Evolutionary conservation across 2,329 filamentous ascomycete genomes (phyloP).

Genomic region (Pseudocercospora cruenta): DNA sequence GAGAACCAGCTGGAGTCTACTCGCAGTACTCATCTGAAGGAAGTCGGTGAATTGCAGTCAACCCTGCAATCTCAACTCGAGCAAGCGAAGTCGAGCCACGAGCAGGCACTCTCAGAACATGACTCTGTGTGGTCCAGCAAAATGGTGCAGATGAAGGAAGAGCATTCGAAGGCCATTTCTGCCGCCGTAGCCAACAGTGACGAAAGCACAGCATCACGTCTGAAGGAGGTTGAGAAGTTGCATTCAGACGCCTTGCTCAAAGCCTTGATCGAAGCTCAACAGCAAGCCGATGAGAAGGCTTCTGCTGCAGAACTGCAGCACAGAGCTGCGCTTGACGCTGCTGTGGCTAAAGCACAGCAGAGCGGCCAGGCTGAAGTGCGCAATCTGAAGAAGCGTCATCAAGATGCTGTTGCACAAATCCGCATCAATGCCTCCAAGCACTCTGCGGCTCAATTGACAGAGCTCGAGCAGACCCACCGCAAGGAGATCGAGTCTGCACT

Average conservation of each 20-base stretch:
- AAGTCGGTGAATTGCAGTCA: slow-evolving; percentile 16
- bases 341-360: slow-evolving; percentile 26
- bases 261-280: slow-evolving; percentile 21
- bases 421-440: slow-evolving; percentile 27
- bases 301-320: slow-evolving; percentile 25
- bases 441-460: slow-evolving; percentile 23
- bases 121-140: slow-evolving; percentile 29
- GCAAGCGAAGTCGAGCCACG: slow-evolving; percentile 22
- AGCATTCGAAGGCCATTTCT: slow-evolving; percentile 26
- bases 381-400: slow-evolving; percentile 32
- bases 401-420: slow-evolving; percentile 30
- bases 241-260: slow-evolving; percentile 20
- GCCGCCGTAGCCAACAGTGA: slow-evolving; percentile 23
- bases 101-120: slow-evolving; percentile 23
- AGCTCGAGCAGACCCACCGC: slow-evolving; percentile 29
- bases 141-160: slow-evolving; percentile 24
- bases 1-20: slow-evolving; percentile 13
- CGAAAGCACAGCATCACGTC: slow-evolving; percentile 14
- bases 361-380: slow-evolving; percentile 28
- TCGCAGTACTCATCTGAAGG: slow-evolving; percentile 4
- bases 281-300: slow-evolving; percentile 24
- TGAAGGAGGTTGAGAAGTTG: slow-evolving; percentile 18
- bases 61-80: slow-evolving; percentile 18
- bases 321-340: slow-evolving; percentile 26
- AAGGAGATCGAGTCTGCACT: slow-evolving; percentile 24